Conservation (phyloP, 331 rosid genomes). For the Rosa hybrid region DNA sequence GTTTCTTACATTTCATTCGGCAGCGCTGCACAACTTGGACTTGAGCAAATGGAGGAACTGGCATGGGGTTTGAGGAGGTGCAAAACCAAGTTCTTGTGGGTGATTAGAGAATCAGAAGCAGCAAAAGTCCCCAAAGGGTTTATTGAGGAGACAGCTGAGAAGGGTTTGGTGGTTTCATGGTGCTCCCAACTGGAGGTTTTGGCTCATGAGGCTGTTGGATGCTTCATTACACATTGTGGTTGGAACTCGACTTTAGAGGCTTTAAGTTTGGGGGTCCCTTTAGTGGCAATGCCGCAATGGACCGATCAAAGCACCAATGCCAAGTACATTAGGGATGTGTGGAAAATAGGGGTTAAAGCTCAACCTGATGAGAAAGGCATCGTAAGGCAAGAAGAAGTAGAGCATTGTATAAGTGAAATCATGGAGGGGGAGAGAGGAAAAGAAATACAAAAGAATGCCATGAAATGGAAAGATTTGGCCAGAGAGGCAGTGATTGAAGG, state of each 20-base stretch:
- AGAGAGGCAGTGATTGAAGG: slow-evolving; percentile 25
- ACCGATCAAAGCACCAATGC: slow-evolving; percentile 47
- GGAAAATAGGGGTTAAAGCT: slow-evolving; percentile 43
- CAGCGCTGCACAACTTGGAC: neutral
- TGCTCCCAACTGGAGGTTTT: slow-evolving; percentile 44
- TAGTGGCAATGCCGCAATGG: slow-evolving; percentile 39
- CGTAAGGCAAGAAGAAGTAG: slow-evolving; percentile 27
- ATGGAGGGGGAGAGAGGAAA: slow-evolving; percentile 31
- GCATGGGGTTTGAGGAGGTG: slow-evolving; percentile 36
- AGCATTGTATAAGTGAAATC: slow-evolving; percentile 30
- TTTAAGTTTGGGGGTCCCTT: slow-evolving; percentile 46
- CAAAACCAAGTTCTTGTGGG: neutral
- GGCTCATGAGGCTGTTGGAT: slow-evolving; percentile 41
- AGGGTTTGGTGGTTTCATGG: slow-evolving; percentile 46
- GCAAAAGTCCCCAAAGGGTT: slow-evolving; percentile 29
- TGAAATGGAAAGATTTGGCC: slow-evolving; percentile 30
- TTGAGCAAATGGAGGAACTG: slow-evolving; percentile 36
- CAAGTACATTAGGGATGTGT: slow-evolving; percentile 26
- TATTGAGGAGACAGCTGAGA: slow-evolving; percentile 5
- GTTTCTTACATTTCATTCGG: slow-evolving; percentile 39
- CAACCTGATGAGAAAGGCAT: slow-evolving; percentile 22
- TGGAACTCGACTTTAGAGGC: slow-evolving; percentile 45
- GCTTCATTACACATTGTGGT: slow-evolving; percentile 56
- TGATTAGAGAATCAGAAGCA: neutral
- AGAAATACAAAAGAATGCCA: slow-evolving; percentile 32